Percentiles rank a stretch among this genome's conserved stretches.
These are phyloP conservation scores for Juglanconis sp. DNA, from an alignment of 2,329 filamentous ascomycete species.

Conservation along the genomic window DNA sequence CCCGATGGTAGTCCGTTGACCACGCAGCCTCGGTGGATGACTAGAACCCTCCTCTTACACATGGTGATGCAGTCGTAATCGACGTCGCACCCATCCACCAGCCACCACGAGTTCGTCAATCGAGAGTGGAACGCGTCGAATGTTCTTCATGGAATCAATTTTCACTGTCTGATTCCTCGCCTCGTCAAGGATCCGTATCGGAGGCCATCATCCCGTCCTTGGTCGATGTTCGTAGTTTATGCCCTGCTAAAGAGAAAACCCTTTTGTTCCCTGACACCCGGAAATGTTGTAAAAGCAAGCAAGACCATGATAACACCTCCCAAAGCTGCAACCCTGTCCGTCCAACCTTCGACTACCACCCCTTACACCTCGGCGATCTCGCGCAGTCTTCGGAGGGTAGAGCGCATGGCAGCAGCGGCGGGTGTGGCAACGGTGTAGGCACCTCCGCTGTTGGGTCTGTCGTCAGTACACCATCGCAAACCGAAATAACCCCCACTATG, in stretches of 20 bases:
- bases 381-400: constrained; percentile 93
- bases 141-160: constrained; percentile 19
- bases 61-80: too few relatives aligned
- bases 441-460: constrained; percentile 12
- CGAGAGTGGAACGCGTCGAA: neutral
- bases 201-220: constrained; percentile 20
- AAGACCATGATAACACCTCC: constrained; percentile 20
- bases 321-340: constrained; percentile 18
- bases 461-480: neutral
- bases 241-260: constrained; percentile 17
- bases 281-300: constrained; percentile 21
- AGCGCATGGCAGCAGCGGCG: constrained; percentile 89
- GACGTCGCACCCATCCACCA: neutral
- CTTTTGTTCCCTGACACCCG: constrained; percentile 20
- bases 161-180: constrained; percentile 17
- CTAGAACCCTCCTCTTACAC: neutral
- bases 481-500: neutral
- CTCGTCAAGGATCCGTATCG: constrained; percentile 29
- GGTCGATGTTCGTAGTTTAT: constrained; percentile 17
- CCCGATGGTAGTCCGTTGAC: neutral
- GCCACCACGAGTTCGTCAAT: neutral
- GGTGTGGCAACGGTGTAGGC: constrained; percentile 53
- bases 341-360: constrained; percentile 21
- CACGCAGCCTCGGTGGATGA: neutral
- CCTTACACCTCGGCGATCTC: constrained; percentile 93